A percentile compares a stretch with the other conserved stretches of the same genome.
phyloP scores from a whole-genome alignment of 306 rosid genomes.

The Alnus glutinosa region DNA sequence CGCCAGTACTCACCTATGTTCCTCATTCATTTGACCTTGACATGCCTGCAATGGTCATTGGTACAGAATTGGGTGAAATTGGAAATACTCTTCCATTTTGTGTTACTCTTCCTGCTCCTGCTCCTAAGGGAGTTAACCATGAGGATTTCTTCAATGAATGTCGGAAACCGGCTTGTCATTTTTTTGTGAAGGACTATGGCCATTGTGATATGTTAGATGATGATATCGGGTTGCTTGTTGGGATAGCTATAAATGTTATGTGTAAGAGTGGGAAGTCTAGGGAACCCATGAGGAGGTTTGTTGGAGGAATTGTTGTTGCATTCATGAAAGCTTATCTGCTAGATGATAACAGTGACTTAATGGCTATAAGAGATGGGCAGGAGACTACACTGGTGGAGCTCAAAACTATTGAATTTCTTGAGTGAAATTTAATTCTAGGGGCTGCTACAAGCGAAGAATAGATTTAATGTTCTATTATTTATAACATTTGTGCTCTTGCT shows the following conservation, averaged over 20 bases:
- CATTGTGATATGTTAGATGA: conserved; percentile 84
- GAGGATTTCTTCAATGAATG: conserved; percentile 70
- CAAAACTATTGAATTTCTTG: conserved; percentile 33
- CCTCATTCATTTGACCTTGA: conserved; percentile 65
- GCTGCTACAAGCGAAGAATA: no score
- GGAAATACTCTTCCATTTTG: conserved; percentile 46
- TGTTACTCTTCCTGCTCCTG: conserved; percentile 54
- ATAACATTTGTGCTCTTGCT: no score
- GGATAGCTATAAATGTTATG: conserved; percentile 50
- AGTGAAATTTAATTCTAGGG: conserved; percentile 23
- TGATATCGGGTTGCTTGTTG: conserved; percentile 61
- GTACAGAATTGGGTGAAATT: conserved; percentile 69
- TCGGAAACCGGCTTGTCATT: conserved; percentile 53
- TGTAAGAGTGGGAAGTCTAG: conserved; percentile 76
- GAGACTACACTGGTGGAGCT: conserved; percentile 49
- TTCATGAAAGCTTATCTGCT: conserved; percentile 66
- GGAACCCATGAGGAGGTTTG: conserved; percentile 86
- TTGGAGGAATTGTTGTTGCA: conserved; percentile 74
- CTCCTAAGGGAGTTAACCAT: conserved; percentile 81
- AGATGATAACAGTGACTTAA: conserved; percentile 45
- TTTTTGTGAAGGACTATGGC: conserved; percentile 73
- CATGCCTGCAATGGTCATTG: conserved; percentile 64
- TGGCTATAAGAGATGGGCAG: conserved; percentile 46
- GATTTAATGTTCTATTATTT: no score
- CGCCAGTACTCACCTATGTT: conserved; percentile 69